Evolutionary conservation across 306 rosid species (phyloP).

Genomic region (Vigna mungo): DNA sequence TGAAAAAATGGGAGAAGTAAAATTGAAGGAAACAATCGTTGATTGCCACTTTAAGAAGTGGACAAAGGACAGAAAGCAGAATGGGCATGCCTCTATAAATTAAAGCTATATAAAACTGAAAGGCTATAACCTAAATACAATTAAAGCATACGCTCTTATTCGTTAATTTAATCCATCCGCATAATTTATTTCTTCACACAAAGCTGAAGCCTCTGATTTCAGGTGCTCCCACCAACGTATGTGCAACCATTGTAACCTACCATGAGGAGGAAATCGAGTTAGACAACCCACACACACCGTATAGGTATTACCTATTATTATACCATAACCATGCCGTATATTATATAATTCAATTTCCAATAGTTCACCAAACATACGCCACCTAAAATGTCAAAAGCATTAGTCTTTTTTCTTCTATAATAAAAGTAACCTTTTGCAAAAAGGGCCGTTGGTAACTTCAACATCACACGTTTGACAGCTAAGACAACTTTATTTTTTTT

Average conservation of each 20-base stretch:
- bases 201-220: constrained; percentile 37
- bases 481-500: constrained; percentile 21
- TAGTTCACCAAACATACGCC: constrained; percentile 18
- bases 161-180: constrained; percentile 31
- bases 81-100: constrained; percentile 35
- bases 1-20: background rate
- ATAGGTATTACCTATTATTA: background rate
- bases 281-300: background rate
- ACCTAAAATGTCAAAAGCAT: constrained; percentile 5
- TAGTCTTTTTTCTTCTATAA: background rate
- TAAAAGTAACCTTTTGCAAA: constrained; percentile 8
- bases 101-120: background rate
- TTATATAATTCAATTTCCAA: constrained; percentile 17
- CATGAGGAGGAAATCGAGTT: constrained; percentile 18
- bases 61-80: background rate
- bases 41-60: background rate
- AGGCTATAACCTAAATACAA: too few relatives aligned
- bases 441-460: background rate
- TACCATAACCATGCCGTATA: background rate
- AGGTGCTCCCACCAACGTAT: constrained; percentile 70
- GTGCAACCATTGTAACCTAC: constrained; percentile 86
- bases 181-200: constrained; percentile 18
- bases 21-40: background rate
- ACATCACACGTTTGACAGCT: background rate
- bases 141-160: constrained; percentile 30